phyloP scores from a whole-genome alignment of 345 rosid species.

The Pugionium cornutum region DNA sequence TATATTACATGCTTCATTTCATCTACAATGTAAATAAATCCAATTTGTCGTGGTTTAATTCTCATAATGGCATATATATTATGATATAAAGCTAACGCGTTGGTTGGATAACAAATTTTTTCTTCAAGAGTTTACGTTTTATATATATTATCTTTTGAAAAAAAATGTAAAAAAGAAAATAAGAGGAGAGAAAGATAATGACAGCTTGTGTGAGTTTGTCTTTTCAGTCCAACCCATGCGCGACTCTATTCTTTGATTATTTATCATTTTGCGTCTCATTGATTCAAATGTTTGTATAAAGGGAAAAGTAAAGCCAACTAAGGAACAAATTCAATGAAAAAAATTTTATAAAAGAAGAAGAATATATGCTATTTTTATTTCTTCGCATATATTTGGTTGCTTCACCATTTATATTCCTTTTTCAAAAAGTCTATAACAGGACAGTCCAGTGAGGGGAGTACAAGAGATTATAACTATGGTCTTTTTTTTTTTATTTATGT shows the following conservation, averaged over 20 bases:
- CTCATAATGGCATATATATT: slow-evolving; percentile 10
- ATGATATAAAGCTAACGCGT: slow-evolving; percentile 13
- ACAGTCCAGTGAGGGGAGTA: too few relatives aligned
- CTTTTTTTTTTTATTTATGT: too few relatives aligned
- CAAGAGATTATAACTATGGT: too few relatives aligned
- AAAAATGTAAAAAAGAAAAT: slow-evolving; percentile 1
- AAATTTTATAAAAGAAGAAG: slow-evolving; percentile 15
- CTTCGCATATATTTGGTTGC: slow-evolving; percentile 13
- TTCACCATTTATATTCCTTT: slow-evolving; percentile 6
- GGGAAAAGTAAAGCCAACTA: slow-evolving; percentile 21
- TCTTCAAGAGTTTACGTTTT: slow-evolving; percentile 13
- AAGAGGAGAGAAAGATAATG: slow-evolving; percentile 17
- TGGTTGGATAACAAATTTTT: slow-evolving; percentile 24
- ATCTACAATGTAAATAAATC: slow-evolving; percentile 21
- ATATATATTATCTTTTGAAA: neutral
- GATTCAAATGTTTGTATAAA: slow-evolving; percentile 26
- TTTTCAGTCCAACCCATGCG: slow-evolving; percentile 25
- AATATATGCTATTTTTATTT: slow-evolving; percentile 33
- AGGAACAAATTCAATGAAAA: slow-evolving; percentile 30
- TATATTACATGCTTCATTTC: slow-evolving; percentile 18
- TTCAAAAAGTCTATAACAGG: neutral
- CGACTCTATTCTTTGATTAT: slow-evolving; percentile 15
- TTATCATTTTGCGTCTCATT: slow-evolving; percentile 12
- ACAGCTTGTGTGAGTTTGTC: slow-evolving; percentile 38
- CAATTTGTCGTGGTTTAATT: slow-evolving; percentile 30